phyloP scores from a whole-genome alignment of 371 early-diverging fungal genomes.

The Mucor mucedo region DNA sequence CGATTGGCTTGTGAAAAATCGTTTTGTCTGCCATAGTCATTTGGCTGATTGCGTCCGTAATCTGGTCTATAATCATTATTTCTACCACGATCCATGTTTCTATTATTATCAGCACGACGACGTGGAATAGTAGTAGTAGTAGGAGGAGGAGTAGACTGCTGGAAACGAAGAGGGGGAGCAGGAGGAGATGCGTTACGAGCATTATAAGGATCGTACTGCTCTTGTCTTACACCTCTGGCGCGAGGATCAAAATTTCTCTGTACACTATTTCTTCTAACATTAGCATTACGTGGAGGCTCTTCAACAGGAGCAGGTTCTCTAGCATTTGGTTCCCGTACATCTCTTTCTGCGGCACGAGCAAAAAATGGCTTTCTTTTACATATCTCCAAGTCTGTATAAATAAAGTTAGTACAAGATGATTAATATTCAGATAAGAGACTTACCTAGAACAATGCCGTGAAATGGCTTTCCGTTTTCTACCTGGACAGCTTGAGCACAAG shows the following conservation, averaged over 20 bases:
- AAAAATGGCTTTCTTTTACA: conserved; percentile 35
- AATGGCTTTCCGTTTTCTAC: conserved; percentile 46
- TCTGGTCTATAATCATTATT: conserved; percentile 5
- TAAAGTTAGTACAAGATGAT: background rate
- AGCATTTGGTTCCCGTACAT: background rate
- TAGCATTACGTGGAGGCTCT: background rate
- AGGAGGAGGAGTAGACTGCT: background rate
- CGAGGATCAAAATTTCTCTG: conserved; percentile 1
- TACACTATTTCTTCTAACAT: conserved; percentile 8
- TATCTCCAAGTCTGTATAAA: conserved; percentile 28
- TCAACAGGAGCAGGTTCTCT: background rate
- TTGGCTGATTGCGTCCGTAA: conserved; percentile 4
- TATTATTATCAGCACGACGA: background rate
- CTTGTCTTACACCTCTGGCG: background rate
- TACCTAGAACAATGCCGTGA: conserved; percentile 47
- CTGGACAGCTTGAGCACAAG: conserved; percentile 48
- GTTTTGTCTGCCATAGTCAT: background rate
- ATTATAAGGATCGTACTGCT: background rate
- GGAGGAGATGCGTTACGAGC: background rate
- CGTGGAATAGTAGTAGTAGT: background rate
- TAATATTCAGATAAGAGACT: conserved; percentile 15
- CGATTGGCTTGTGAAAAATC: conserved; percentile 2
- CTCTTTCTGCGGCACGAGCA: conserved; percentile 25
- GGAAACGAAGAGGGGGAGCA: background rate
- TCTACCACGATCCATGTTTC: background rate